Base-by-base conservation (phyloP, 495 filamentous ascomycete genomes). In the Talaromyces proteolyticus region DNA sequence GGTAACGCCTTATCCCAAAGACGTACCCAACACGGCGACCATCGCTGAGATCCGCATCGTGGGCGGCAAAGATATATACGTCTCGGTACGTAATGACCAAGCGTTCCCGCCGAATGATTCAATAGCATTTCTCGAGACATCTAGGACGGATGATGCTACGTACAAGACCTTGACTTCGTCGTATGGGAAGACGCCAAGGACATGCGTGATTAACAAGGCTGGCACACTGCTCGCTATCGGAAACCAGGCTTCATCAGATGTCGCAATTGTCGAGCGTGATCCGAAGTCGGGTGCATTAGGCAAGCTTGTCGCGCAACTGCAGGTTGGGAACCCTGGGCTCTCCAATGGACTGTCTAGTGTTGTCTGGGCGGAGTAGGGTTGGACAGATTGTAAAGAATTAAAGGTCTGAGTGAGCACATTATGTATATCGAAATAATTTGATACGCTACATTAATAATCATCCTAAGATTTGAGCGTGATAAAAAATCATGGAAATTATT, bases 191-290 rank as follows among this genome's bases (percentile, higher is more conserved):
- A 66, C 71, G 40, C 86, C 88, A 5, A 65, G 86, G 39, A 82
- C 86, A 29, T 81, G 89, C 61, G 77, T 73, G 34, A 64, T 89
- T 55, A 88, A 83, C 57, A 72, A 72, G 53, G 74, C 72, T 4
- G 85, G 85, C 2, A 75, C 75, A 56, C 59, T 82, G 43, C 68
- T 82, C 3, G 84, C 80, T 2, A 75, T 84, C 43, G 82, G 79
- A n/a, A 69, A 84, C 52, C 82, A 87, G 64, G 65, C 57, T 3
- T 77, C 76, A 47, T 68, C 73, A 20, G 76, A 74, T 39, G 79
- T 87, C 5, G 82, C 75, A 8, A 61, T 89, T 58, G 73, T 88
- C 44, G 58, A 70, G 58, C 65, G 85, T 10, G 75, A 87, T 62
- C 63, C 65, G 2, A 51, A 54, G 39, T 80, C 75, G 0, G 86